Evolutionary conservation across 169 alveolate genomes (phyloP).

Genomic region (Fabrea salina): DNA sequence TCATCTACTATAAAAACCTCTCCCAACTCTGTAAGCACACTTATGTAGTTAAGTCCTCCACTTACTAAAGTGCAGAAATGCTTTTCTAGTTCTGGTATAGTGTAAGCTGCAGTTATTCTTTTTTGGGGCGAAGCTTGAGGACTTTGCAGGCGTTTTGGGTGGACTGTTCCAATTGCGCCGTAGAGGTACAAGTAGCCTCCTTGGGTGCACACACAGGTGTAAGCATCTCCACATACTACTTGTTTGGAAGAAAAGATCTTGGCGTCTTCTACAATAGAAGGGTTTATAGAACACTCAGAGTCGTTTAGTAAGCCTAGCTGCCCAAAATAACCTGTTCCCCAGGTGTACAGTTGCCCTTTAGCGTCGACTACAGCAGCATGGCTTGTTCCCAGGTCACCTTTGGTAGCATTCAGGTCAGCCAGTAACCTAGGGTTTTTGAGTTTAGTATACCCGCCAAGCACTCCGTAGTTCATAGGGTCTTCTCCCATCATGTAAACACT

Average conservation of each 20-base stretch:
- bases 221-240: conserved; percentile 3
- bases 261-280: neutral
- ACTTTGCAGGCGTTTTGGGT: too few species aligned
- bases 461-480: neutral
- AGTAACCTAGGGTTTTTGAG: neutral
- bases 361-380: conserved; percentile 26
- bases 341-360: conserved; percentile 13
- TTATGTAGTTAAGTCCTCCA: neutral
- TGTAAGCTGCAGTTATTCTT: too few species aligned
- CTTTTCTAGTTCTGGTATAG: conserved; percentile 21
- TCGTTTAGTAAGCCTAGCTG: neutral
- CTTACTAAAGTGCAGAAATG: neutral
- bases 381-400: conserved; percentile 1
- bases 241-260: neutral
- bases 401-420: neutral
- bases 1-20: conserved; percentile 25
- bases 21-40: neutral
- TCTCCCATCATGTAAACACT: neutral
- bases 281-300: neutral
- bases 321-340: conserved; percentile 34
- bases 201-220: neutral
- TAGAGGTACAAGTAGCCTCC: conserved; percentile 27
- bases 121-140: too few species aligned
- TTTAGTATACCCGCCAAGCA: neutral
- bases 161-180: neutral